Conservation (phyloP, 1,139 yeast genomes). For the Blastobotrys persicus region DNA sequence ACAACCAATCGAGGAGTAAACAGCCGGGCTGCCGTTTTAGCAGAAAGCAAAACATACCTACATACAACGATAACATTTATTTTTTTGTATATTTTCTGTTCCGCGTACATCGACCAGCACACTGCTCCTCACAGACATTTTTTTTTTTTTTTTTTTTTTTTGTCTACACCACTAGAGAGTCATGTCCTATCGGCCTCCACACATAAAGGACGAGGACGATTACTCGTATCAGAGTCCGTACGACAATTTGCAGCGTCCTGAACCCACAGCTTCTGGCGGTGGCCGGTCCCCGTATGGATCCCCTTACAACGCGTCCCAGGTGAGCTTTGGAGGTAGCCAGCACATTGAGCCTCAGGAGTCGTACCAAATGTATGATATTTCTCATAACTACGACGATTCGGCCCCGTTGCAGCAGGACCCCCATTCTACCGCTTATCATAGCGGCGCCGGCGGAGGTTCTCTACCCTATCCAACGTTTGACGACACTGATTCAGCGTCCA, state of each 20-base stretch:
- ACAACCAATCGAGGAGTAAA: neutral
- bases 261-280: neutral
- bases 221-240: conserved; percentile 2
- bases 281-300: conserved; percentile 2
- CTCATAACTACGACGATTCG: conserved; percentile 18
- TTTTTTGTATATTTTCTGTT: neutral
- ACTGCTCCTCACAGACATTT: neutral
- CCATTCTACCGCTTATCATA: conserved; percentile 14
- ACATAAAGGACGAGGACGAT: conserved; percentile 1
- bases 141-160: no score
- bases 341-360: conserved; percentile 14
- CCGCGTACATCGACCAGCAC: neutral
- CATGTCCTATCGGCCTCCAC: conserved; percentile 3
- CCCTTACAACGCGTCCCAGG: conserved; percentile 1
- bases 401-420: conserved; percentile 22
- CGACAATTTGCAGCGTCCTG: conserved; percentile 11
- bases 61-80: neutral
- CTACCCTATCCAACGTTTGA: conserved; percentile 28
- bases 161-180: neutral
- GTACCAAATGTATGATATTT: conserved; percentile 27
- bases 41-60: neutral
- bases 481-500: conserved; percentile 20
- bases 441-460: conserved; percentile 1
- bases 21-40: neutral
- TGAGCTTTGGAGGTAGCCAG: conserved; percentile 2